Evolutionary conservation across 257 asterid genomes (phyloP).

Genomic region (Gentiana dahurica): DNA sequence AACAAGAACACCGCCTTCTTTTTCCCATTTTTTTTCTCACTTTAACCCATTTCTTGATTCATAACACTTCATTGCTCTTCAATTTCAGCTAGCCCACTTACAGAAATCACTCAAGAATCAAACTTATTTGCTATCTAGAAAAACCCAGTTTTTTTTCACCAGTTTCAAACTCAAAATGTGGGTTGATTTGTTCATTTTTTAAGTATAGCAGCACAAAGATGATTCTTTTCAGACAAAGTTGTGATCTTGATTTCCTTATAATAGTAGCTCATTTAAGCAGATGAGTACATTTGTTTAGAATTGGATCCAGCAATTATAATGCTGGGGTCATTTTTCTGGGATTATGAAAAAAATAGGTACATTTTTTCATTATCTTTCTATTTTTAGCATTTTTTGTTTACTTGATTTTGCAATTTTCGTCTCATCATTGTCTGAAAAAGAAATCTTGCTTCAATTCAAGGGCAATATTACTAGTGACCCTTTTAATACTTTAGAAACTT

Average conservation of each 20-base stretch:
- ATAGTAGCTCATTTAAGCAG: constrained; percentile 12
- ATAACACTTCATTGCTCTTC: constrained; percentile 22
- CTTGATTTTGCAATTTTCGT: constrained; percentile 31
- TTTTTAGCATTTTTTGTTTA: constrained; percentile 31
- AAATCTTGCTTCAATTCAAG: constrained; percentile 86
- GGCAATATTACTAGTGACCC: constrained; percentile 82
- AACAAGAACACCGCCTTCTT: background rate
- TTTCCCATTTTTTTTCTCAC: constrained; percentile 3
- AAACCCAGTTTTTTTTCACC: no score
- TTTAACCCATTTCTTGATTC: constrained; percentile 9
- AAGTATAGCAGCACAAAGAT: constrained; percentile 11
- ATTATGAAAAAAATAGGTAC: constrained; percentile 72
- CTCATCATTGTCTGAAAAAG: constrained; percentile 66
- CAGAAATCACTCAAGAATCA: constrained; percentile 24
- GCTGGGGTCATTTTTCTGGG: constrained; percentile 41
- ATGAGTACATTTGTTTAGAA: constrained; percentile 15
- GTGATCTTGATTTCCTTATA: constrained; percentile 11
- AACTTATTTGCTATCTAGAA: background rate
- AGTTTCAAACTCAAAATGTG: constrained; percentile 18
- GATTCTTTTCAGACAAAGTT: constrained; percentile 15
- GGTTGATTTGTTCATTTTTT: constrained; percentile 21
- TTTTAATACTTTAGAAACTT: constrained; percentile 50
- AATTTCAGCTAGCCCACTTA: constrained; percentile 14
- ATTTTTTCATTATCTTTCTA: constrained; percentile 27
- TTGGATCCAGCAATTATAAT: constrained; percentile 59